phyloP scores from a whole-genome alignment of 2,329 filamentous ascomycete species.

The Graphilbum ipis-grandicollis region DNA sequence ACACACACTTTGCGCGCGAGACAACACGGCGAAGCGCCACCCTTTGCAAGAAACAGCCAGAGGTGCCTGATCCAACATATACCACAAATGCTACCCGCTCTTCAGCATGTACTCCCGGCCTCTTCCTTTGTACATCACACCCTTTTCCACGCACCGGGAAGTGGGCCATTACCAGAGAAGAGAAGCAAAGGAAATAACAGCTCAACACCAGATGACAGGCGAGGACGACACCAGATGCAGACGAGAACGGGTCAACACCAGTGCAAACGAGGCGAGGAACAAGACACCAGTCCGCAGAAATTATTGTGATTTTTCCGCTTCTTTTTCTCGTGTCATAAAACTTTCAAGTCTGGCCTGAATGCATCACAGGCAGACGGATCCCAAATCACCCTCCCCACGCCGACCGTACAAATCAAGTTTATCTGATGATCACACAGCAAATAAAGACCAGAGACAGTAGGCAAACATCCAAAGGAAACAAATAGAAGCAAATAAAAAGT shows the following conservation, averaged over 20 bases:
- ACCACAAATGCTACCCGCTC: neutral
- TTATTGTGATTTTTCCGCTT: neutral
- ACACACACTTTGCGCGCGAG: neutral
- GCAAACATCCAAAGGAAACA: neutral
- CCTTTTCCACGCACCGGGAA: neutral
- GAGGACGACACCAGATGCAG: no score
- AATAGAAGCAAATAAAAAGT: conserved; percentile 4
- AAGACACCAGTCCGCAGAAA: neutral
- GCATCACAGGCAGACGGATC: conserved; percentile 3
- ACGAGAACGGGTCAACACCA: no score
- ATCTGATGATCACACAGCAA: conserved; percentile 1
- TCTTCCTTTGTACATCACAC: neutral
- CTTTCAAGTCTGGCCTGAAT: conserved; percentile 3
- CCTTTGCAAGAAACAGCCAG: neutral
- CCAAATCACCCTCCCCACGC: conserved; percentile 2
- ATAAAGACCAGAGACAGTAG: neutral
- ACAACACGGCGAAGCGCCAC: neutral
- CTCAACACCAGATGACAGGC: no score
- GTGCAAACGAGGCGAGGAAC: neutral
- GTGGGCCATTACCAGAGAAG: neutral
- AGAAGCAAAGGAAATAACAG: neutral
- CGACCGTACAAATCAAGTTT: conserved; percentile 2
- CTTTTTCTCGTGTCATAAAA: neutral
- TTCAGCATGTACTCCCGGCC: neutral
- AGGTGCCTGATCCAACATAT: neutral